Percentiles rank a stretch among this genome's conserved stretches.
Evolutionary conservation across 192 early-diverging fungal genomes (phyloP).

Genomic region (Coemansia sp.): DNA sequence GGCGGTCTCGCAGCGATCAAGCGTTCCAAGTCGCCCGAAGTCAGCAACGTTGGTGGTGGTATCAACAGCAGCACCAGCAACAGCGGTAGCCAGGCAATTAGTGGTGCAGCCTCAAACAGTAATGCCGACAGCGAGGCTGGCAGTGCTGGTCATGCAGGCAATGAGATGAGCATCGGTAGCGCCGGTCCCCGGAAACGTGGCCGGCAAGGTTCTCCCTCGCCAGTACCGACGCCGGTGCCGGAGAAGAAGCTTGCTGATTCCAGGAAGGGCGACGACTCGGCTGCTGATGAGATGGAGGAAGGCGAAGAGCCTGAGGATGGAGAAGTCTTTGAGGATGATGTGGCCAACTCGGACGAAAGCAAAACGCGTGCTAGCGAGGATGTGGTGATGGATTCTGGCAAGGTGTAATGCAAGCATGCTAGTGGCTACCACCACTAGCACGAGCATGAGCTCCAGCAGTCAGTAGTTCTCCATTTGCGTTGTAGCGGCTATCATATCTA

Average conservation of each 20-base stretch:
- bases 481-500: no score
- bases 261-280: neutral
- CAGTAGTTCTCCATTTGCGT: no score
- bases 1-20: no score
- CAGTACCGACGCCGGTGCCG: neutral
- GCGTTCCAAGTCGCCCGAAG: neutral
- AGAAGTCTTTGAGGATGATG: constrained; percentile 45
- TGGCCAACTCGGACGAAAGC: constrained; percentile 6
- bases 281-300: constrained; percentile 25
- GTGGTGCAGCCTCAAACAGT: neutral
- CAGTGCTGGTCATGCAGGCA: neutral
- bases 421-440: no score
- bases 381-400: constrained; percentile 46
- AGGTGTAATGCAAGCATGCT: constrained; percentile 27
- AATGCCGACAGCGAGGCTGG: neutral
- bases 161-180: neutral
- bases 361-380: constrained; percentile 42
- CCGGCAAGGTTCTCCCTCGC: neutral
- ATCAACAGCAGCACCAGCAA: neutral
- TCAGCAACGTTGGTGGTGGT: neutral
- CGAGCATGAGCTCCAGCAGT: no score
- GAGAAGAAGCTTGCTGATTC: neutral
- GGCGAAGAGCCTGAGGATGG: constrained; percentile 47
- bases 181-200: neutral
- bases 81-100: neutral